Evolutionary conservation across 768 basidiomycete species (phyloP).

Genomic region (Rhizopogon vesiculosus): DNA sequence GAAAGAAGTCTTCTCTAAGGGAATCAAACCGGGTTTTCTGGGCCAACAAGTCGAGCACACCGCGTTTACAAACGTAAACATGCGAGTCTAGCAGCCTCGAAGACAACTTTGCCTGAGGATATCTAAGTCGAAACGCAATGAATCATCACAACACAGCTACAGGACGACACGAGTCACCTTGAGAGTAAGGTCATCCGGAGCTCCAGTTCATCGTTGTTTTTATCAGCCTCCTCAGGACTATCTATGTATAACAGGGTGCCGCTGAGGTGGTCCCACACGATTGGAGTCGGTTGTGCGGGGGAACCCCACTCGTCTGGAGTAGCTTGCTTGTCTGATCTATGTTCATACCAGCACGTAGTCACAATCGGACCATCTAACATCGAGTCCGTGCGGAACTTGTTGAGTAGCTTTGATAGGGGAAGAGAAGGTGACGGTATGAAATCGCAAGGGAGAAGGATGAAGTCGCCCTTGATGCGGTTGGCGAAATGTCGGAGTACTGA

Average conservation of each 20-base stretch:
- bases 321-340: constrained; percentile 47
- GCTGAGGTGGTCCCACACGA: constrained; percentile 64
- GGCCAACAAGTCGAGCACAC: constrained; percentile 66
- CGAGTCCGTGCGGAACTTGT: constrained; percentile 77
- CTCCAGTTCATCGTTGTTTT: constrained; percentile 65
- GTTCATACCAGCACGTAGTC: constrained; percentile 63
- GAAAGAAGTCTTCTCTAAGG: constrained; percentile 84
- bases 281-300: constrained; percentile 39
- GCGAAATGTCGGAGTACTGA: constrained; percentile 75
- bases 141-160: not conserved
- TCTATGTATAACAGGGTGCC: constrained; percentile 72
- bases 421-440: constrained; percentile 76
- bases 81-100: constrained; percentile 78
- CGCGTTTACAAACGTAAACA: constrained; percentile 81
- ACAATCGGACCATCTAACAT: constrained; percentile 59
- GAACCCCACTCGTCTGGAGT: constrained; percentile 66
- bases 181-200: constrained; percentile 72
- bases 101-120: constrained; percentile 67
- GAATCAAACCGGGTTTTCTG: constrained; percentile 74
- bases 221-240: constrained; percentile 62
- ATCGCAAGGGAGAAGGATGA: constrained; percentile 88
- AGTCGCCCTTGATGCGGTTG: constrained; percentile 73
- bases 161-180: constrained; percentile 35
- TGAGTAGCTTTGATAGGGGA: constrained; percentile 63
- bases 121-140: constrained; percentile 36